Percentiles rank a stretch among this genome's conserved stretches.
Conservation (phyloP, 805 yeast species). For the Saccharomycopsis malanga region DNA sequence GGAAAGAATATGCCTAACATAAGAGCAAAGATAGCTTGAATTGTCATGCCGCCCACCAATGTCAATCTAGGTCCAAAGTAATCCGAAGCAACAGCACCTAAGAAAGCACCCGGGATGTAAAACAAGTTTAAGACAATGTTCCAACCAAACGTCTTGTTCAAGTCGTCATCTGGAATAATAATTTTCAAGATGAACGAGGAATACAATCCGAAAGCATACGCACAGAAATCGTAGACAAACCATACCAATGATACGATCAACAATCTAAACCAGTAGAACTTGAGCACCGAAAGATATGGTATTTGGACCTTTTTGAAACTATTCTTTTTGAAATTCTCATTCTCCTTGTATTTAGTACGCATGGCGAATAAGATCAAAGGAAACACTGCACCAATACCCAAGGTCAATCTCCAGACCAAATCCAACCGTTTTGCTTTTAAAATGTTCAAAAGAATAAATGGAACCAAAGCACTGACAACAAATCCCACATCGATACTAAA, state of each 20-base stretch:
- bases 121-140: conserved; percentile 80
- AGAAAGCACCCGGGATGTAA: conserved; percentile 82
- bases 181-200: conserved; percentile 60
- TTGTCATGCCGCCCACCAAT: conserved; percentile 54
- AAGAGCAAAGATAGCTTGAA: conserved; percentile 76
- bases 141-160: conserved; percentile 85
- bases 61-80: conserved; percentile 88
- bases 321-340: conserved; percentile 61
- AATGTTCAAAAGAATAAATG: conserved; percentile 80
- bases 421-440: conserved; percentile 62
- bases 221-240: conserved; percentile 87
- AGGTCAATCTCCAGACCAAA: conserved; percentile 85
- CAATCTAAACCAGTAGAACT: conserved; percentile 81
- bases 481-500: conserved; percentile 83
- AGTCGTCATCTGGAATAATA: conserved; percentile 51
- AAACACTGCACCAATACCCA: conserved; percentile 86
- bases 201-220: conserved; percentile 82
- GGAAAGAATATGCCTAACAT: conserved; percentile 71
- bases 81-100: conserved; percentile 84
- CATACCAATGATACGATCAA: conserved; percentile 67
- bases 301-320: conserved; percentile 55
- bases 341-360: conserved; percentile 70
- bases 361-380: conserved; percentile 72
- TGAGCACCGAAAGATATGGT: conserved; percentile 65
- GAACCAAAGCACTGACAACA: conserved; percentile 77